Percentiles rank a stretch among this genome's conserved stretches.
These are phyloP conservation scores for Sclerotinia borealis DNA, from an alignment of 2,329 filamentous ascomycete genomes.

Conservation along the genomic window DNA sequence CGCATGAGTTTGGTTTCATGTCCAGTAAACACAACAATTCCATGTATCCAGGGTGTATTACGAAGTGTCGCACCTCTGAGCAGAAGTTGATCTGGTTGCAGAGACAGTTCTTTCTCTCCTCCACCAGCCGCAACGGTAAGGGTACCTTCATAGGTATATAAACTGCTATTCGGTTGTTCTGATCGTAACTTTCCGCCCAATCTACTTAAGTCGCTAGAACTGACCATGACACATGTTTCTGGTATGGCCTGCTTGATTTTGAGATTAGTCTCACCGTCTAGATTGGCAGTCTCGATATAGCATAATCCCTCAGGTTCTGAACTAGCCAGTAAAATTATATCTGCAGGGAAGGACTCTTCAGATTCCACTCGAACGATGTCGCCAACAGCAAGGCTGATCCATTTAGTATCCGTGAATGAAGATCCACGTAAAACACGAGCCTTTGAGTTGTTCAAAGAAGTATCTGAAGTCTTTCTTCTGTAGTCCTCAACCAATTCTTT, in stretches of 20 bases:
- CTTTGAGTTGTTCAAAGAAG: constrained; percentile 79
- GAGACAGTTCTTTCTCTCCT: constrained; percentile 83
- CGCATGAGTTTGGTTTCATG: constrained; percentile 99
- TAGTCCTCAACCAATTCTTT: constrained; percentile 95
- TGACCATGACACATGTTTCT: constrained; percentile 84
- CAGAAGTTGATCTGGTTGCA: constrained; percentile 88
- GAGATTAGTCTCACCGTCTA: constrained; percentile 95
- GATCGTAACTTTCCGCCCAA: constrained; percentile 83
- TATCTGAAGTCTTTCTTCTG: constrained; percentile 81
- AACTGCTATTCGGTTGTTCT: constrained; percentile 95
- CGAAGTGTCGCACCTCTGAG: constrained; percentile 87
- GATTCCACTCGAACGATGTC: constrained; percentile 91
- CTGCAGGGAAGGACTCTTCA: constrained; percentile 90
- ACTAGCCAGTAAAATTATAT: constrained; percentile 84
- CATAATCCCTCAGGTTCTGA: constrained; percentile 96
- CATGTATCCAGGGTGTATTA: constrained; percentile 96
- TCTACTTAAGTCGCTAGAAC: constrained; percentile 76
- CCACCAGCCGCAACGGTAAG: constrained; percentile 85
- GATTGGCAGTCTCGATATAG: constrained; percentile 97
- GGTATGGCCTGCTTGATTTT: constrained; percentile 98
- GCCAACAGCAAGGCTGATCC: constrained; percentile 89
- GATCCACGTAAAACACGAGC: constrained; percentile 78
- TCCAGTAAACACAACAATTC: constrained; percentile 91
- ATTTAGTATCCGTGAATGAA: constrained; percentile 78
- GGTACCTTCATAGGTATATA: constrained; percentile 97